phyloP scores from a whole-genome alignment of 78 protist species.

The Trichosphaerium sp. region DNA sequence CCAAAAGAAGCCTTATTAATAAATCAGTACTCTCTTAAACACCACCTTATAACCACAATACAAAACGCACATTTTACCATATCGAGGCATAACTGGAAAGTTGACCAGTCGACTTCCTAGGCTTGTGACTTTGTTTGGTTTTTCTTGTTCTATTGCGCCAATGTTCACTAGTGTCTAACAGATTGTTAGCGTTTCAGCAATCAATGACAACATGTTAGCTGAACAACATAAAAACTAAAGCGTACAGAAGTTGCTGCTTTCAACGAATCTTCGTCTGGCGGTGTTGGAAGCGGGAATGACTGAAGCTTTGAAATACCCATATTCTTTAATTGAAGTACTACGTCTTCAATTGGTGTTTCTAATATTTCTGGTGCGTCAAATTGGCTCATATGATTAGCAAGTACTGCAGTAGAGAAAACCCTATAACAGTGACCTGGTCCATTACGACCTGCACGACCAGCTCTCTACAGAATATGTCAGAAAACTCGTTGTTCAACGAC shows the following conservation, averaged over 20 bases:
- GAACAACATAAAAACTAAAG: background rate
- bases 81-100: slow-evolving; percentile 76
- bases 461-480: slow-evolving; percentile 28
- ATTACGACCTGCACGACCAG: slow-evolving; percentile 86
- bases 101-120: slow-evolving; percentile 42
- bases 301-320: slow-evolving; percentile 70
- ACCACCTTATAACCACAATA: background rate
- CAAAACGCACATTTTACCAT: slow-evolving; percentile 62
- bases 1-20: slow-evolving; percentile 1
- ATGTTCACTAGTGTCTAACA: slow-evolving; percentile 1
- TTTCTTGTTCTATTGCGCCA: slow-evolving; percentile 51
- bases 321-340: slow-evolving; percentile 78
- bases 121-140: slow-evolving; percentile 10
- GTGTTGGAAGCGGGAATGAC: slow-evolving; percentile 81
- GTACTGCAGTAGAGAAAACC: slow-evolving; percentile 74
- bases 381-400: slow-evolving; percentile 39
- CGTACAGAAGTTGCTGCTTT: slow-evolving; percentile 3
- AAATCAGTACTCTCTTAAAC: background rate
- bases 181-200: background rate
- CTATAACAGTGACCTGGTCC: slow-evolving; percentile 91
- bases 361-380: slow-evolving; percentile 74
- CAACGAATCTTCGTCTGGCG: slow-evolving; percentile 44
- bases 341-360: slow-evolving; percentile 59
- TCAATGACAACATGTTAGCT: background rate
- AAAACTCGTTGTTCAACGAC: background rate